Evolutionary conservation across 495 filamentous ascomycete genomes (phyloP), one percentile per base, ranked within the genome.

Genomic region (Penicillium coffeae): DNA sequence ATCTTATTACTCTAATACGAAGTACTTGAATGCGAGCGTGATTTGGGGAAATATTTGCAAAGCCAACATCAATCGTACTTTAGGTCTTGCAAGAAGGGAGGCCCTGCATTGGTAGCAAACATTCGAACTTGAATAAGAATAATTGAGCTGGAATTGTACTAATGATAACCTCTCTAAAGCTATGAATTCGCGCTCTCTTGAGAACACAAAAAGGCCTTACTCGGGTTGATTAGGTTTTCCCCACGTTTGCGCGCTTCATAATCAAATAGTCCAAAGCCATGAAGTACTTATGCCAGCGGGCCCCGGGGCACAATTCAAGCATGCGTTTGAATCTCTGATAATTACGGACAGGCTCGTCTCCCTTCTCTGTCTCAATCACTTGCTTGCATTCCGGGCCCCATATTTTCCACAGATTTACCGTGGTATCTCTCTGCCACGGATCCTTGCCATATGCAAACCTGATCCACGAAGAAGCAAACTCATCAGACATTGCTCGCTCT

Each of bases 261-360:
- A 53, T 25, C 34, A 53, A 37, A 27, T 38, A 44, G 18, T 45
- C 36, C 25, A 54, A 9, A 8, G 22, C 51, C 6, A 9, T 37
- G 19, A 49, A 10, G 19, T 45, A 54, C 27, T 33, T 50, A 1
- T 45, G 18, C 51, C 51, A 54, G 9, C 45, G 13, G 0, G 41
- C 45, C 10, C 45, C 36, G 41, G 46, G n/a, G 2, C 51, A 41
- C 13, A 49, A 21, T 20, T 7, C 19, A 5, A 49, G 1, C 25
- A 54, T 5, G 1, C 19, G 16, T 15, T 54, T 46, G 18, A 49
- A 54, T 14, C 51, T 18, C 3, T 40, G 45, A 21, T 54, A 54
- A 10, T n/a, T 18, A 2, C 41, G 41, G 19, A 42, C 35, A 10
- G 41, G 3, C 34, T 54, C 46, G 22, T 49, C 51, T 12, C 38